phyloP scores from a whole-genome alignment of 306 rosid species.

The peach (Prunus persica) region Prunus_persica_NCBIv2 NC_034014.1:4049001-4049500 shows the following conservation, averaged over 20 bases:
- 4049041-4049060: background rate
- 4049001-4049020: background rate
- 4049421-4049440: constrained; percentile 82
- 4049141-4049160: background rate
- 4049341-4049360: constrained; percentile 33
- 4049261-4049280: background rate
- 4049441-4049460: constrained; percentile 77
- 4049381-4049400: constrained; percentile 92
- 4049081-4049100: background rate
- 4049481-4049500: constrained; percentile 67
- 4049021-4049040: background rate
- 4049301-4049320: background rate
- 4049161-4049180: background rate
- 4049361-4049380: constrained; percentile 11
- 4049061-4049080: background rate
- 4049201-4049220: background rate
- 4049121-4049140: background rate
- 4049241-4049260: no score
- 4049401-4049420: constrained; percentile 90
- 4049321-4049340: background rate
- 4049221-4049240: background rate
- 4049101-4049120: background rate
- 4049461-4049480: constrained; percentile 88
- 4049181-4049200: no score
- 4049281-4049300: background rate